phyloP scores from a whole-genome alignment of 108 stramenopile species.

The Ochromonas danica region DNA sequence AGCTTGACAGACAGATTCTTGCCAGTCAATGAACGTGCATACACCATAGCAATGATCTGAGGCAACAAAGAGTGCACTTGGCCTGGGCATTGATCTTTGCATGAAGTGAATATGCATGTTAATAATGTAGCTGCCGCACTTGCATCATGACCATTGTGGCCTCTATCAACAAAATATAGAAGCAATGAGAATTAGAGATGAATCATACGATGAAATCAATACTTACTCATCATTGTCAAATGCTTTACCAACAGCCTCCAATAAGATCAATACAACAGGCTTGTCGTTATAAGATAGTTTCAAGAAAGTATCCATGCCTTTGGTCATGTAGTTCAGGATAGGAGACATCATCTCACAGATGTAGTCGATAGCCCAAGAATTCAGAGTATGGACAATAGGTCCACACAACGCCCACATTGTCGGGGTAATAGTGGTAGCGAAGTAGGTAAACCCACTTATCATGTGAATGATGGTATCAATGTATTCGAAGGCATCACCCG shows the following conservation, averaged over 20 bases:
- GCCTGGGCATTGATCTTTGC: background rate
- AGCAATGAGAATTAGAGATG: no score
- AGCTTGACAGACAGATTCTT: background rate
- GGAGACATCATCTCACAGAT: conserved; percentile 86
- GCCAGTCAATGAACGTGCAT: background rate
- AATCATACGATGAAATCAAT: no score
- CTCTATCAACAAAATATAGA: no score
- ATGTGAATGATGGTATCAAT: conserved; percentile 87
- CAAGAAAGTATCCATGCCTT: conserved; percentile 60
- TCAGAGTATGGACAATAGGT: conserved; percentile 78
- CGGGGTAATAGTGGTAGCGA: conserved; percentile 69
- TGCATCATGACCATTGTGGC: background rate
- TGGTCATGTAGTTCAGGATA: conserved; percentile 84
- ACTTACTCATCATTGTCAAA: conserved; percentile 12
- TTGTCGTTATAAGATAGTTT: background rate
- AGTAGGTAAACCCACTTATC: conserved; percentile 87
- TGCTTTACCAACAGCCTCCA: background rate
- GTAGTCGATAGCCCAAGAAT: conserved; percentile 92
- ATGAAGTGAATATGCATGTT: background rate
- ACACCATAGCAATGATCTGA: background rate
- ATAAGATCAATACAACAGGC: background rate
- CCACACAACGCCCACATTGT: conserved; percentile 89
- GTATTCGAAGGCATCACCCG: conserved; percentile 88
- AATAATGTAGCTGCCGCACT: background rate
- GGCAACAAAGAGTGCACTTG: background rate